Evolutionary conservation across 768 basidiomycete genomes (phyloP), one percentile per base, ranked within the genome.

Genomic region (Lactifluus volemus): DNA sequence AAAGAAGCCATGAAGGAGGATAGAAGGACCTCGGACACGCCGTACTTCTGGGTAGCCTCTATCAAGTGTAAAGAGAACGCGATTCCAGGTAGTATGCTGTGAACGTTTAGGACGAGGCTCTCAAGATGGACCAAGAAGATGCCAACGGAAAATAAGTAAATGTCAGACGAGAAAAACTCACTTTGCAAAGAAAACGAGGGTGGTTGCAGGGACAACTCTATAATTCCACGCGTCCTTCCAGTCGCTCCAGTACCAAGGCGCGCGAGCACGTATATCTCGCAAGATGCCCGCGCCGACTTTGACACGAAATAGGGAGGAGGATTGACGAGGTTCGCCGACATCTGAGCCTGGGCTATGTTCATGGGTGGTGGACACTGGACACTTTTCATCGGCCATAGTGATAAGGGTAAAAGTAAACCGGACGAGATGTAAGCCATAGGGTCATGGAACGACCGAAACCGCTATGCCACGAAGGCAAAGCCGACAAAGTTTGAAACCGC

Each of bases 181-280:
- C 87, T 91, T 92, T 62, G 89, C 83, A 68, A 91, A 92, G 71
- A 90, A 90, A 63, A 92, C 89, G 34, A 94, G 78, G 36, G 86
- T 84, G 5, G 91, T 91, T 0, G 92, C 87, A 6, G 93, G 93
- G 6, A 95, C 68, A 7, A 96, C 91, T 53, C 95, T 79, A 72
- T 96, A 96, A 69, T 91, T 91, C 84, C 88, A 92, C 6, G 89
- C 92, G 70, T 95, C 91, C 10, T 77, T 83, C 94, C 94, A 98
- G 74, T 97, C 92, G 57, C 83, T 86, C 38, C 77, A 60, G 70
- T 96, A 98, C 78, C 83, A 94, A 1, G 92, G 92, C 1, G 77
- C 74, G 45, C 94, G 80, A 1, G 86, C 78, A 49, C 74, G 77
- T 14, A 96, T 76, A 72, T 97, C 94, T n/a, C 63, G 52, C 47